Conservation (phyloP, 768 basidiomycete genomes). For the Rickenella mellea region DNA sequence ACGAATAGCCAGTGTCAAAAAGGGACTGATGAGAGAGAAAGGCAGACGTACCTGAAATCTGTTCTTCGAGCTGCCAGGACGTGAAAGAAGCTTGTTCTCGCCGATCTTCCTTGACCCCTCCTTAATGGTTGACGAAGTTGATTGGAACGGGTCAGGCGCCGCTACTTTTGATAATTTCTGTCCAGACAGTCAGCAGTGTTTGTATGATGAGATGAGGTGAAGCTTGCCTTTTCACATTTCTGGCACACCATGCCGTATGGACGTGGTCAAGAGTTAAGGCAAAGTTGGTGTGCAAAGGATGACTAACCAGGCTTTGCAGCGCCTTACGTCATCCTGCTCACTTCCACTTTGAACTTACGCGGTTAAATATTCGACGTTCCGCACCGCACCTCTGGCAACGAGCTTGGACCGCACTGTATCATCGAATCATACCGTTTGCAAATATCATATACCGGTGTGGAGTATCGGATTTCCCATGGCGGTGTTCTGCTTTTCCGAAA, state of each 20-base stretch:
- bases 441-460: too few relatives aligned
- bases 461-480: too few relatives aligned
- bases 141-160: slow-evolving; percentile 79
- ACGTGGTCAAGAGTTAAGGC: background rate
- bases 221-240: slow-evolving; percentile 68
- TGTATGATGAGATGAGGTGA: background rate
- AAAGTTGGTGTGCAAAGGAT: too few relatives aligned
- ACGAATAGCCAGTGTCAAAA: background rate
- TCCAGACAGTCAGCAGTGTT: slow-evolving; percentile 13
- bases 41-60: slow-evolving; percentile 6
- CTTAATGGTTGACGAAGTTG: slow-evolving; percentile 66
- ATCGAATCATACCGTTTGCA: too few relatives aligned
- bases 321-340: too few relatives aligned
- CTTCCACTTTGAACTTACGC: too few relatives aligned
- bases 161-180: slow-evolving; percentile 89
- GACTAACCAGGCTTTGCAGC: too few relatives aligned
- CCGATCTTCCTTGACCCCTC: slow-evolving; percentile 73
- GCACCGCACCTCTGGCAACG: too few relatives aligned
- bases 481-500: too few relatives aligned
- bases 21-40: background rate
- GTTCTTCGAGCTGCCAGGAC: slow-evolving; percentile 28
- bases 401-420: too few relatives aligned
- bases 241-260: slow-evolving; percentile 64
- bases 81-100: slow-evolving; percentile 73
- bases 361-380: too few relatives aligned